Base-by-base conservation (phyloP, 306 rosid species). In the Cicer chorassanicum region DNA sequence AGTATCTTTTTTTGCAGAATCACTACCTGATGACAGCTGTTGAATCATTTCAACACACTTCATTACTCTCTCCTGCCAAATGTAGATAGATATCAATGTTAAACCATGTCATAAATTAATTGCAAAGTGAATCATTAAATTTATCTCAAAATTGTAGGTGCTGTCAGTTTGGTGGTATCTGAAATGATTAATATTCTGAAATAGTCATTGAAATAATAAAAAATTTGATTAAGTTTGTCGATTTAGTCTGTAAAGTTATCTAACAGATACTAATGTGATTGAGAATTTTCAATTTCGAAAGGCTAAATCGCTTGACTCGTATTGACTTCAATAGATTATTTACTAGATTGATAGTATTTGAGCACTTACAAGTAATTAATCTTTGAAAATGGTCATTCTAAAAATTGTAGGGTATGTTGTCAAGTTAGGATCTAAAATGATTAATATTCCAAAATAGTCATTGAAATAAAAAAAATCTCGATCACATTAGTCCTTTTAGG, bases 61-160 rank as follows among this genome's bases (percentile, higher is more conserved):
- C 74, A 88, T n/a, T 44, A 89, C 84, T 70, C 86, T 95, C 86
- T 92, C 86, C 98, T 94, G 89, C 84, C 78, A 69, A 61, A 44
- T 66, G 71, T 66, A 42, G 39, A 65, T 60, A 2, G 40, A 24
- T 10, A 21, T 16, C 19, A 10, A 44, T 29, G 4, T 63, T 21
- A 38, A 44, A 19, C 41, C 45, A 57, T 50, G 41, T 13, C 54
- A 66, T 29, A 41, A 48, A 29, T 45, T 72, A 38, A 55, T 41
- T 69, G 4, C 56, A 21, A 55, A 11, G 55, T 11, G 9, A 18
- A 4, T 54, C 24, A 9, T 12, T 1, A 51, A 51, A 51, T 14
- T 51, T 7, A 0, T 51, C 10, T 8, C 8, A 9, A 15, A 51
- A 6, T 15, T 15, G 9, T 6, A 51, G 57, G 21, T 0, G 5